Base-by-base conservation (phyloP, 2,329 filamentous ascomycete genomes). In the Rhytidhysteron rufulum region DNA sequence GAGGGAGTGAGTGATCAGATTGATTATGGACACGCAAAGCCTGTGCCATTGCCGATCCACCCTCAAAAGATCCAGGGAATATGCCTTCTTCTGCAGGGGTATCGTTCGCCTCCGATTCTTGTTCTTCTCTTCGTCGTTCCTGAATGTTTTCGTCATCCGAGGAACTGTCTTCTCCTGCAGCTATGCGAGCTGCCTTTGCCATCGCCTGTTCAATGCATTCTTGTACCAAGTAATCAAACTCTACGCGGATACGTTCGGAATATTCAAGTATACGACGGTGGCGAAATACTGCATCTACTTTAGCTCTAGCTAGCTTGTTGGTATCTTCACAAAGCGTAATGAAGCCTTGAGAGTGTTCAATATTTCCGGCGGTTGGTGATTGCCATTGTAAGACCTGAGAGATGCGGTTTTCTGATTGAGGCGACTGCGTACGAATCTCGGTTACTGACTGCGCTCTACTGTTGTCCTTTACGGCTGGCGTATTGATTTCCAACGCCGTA, bases 311-410 rank as follows among this genome's bases (percentile, higher is more conserved):
- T 29, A 88, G 79, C 55, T 79, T 83, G 62, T 93, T 88, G 0
- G 90, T 97, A 59, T 98, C 93, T 11, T 86, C 79, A 60, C 89
- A 95, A n/a, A 98, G 71, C 19, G 89, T 66, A 27, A 88, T 85
- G 18, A 98, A 72, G 0, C 93, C 93, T 57, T 94, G 87, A 60
- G 97, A 91, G 61, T 96, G 89, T 47, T 98, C 93, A 13, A 95
- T 69, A 0, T 89, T 93, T 56, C 91, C 91, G 36, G 85, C 86
- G 54, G 88, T 90, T 1, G 93, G 93, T 4, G 91, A 95, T 58
- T 95, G 89, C 93, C 94, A 98, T 62, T 96, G 89, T 51, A 94
- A 66, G 5, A 98, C 90, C 64, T 98, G 93, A 2, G 87, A 86
- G 53, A 97, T 94, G 22, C 91, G 83, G 31, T 88, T 93, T 62